These are phyloP conservation scores for Limnomonas spitsbergensis DNA, from an alignment of 139 green algal species.

Conservation along the genomic window DNA sequence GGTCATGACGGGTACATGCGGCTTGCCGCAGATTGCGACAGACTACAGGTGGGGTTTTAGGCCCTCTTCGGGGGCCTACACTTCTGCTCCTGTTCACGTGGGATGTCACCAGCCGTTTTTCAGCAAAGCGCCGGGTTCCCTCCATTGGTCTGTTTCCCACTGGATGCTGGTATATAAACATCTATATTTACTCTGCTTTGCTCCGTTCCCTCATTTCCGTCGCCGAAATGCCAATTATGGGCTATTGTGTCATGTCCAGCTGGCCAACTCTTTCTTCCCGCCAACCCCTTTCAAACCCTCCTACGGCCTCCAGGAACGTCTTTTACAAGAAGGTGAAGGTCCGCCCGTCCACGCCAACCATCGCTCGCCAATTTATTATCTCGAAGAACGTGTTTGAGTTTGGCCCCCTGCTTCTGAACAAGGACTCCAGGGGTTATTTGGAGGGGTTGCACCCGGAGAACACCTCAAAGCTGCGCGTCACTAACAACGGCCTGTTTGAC, in stretches of 20 bases:
- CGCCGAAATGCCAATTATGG: too few species aligned
- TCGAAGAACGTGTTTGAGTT: constrained; percentile 67
- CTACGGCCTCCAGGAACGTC: constrained; percentile 42
- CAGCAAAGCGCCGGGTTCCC: too few species aligned
- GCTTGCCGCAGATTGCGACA: constrained; percentile 65
- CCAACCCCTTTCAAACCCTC: too few species aligned
- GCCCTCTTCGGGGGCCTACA: too few species aligned
- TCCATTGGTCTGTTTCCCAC: too few species aligned
- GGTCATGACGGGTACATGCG: constrained; percentile 48
- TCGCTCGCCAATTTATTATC: constrained; percentile 66
- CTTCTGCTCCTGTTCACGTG: too few species aligned
- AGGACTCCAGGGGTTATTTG: constrained; percentile 31
- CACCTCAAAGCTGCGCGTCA: constrained; percentile 65
- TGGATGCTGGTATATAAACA: too few species aligned
- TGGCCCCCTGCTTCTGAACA: constrained; percentile 64
- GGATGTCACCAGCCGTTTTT: too few species aligned
- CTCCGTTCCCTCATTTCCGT: too few species aligned
- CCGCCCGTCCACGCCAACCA: constrained; percentile 40
- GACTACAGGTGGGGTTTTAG: constrained; percentile 51
- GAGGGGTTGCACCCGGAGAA: constrained; percentile 57
- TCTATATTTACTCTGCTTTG: too few species aligned
- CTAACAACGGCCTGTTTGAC: constrained; percentile 75
- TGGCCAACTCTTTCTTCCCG: too few species aligned
- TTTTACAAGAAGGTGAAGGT: constrained; percentile 64
- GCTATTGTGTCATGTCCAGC: too few species aligned